phyloP scores from a whole-genome alignment of 2,329 filamentous ascomycete genomes.

The Botrytis pseudocinerea region DNA sequence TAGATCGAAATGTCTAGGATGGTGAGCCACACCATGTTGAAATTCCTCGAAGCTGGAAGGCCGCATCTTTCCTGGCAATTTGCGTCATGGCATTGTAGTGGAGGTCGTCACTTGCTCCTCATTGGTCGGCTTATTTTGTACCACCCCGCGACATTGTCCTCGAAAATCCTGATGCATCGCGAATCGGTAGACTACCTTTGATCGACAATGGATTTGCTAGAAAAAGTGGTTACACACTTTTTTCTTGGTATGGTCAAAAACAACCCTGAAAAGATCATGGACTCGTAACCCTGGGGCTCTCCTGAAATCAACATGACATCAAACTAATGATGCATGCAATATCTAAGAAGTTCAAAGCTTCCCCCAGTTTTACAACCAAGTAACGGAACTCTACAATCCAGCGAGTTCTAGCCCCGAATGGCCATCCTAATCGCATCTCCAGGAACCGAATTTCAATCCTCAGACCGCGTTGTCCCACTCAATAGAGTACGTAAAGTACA shows the following conservation, averaged over 20 bases:
- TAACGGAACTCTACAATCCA: neutral
- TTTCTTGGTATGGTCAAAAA: constrained; percentile 6
- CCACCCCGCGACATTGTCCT: constrained; percentile 2
- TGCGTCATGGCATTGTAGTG: constrained; percentile 15
- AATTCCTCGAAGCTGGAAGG: constrained; percentile 12
- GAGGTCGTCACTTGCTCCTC: neutral
- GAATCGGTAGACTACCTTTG: neutral
- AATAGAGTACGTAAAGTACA: neutral
- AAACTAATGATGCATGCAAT: constrained; percentile 12
- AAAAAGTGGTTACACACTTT: neutral
- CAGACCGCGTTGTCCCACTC: neutral
- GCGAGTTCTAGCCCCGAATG: neutral
- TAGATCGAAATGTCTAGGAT: neutral
- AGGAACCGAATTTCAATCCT: neutral
- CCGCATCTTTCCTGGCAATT: constrained; percentile 9
- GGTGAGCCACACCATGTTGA: constrained; percentile 7
- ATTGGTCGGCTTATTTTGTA: neutral
- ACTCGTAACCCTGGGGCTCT: neutral
- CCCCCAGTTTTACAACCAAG: constrained; percentile 1
- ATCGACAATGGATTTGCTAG: neutral
- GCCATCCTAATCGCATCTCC: neutral
- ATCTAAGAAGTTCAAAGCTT: neutral
- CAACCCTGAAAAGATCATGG: neutral
- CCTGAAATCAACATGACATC: constrained; percentile 17
- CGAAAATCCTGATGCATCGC: neutral